phyloP scores from a whole-genome alignment of 1,139 yeast genomes.

The Geotrichum aggregatum region DNA sequence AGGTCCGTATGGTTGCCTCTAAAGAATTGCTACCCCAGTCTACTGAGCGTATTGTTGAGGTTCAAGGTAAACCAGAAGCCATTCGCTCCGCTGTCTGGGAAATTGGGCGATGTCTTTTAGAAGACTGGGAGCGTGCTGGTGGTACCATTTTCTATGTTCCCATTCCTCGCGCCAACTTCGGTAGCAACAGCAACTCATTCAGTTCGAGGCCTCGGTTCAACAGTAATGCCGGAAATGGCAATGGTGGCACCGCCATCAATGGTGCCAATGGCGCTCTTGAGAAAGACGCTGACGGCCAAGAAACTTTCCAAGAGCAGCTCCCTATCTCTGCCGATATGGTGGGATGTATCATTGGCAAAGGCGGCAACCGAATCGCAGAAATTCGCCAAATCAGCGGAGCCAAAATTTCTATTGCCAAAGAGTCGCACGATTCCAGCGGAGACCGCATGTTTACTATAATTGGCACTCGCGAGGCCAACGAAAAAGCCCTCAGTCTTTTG shows the following conservation, averaged over 20 bases:
- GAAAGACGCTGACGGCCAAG: constrained; percentile 25
- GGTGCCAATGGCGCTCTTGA: constrained; percentile 6
- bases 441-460: constrained; percentile 70
- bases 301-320: constrained; percentile 42
- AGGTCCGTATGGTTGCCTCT: constrained; percentile 82
- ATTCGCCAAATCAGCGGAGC: constrained; percentile 79
- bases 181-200: constrained; percentile 15
- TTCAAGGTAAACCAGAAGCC: constrained; percentile 73
- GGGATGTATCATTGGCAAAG: constrained; percentile 86
- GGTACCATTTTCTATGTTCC: constrained; percentile 68
- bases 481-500: constrained; percentile 63
- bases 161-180: constrained; percentile 37
- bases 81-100: constrained; percentile 55
- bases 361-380: constrained; percentile 82
- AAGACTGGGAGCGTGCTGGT: constrained; percentile 58
- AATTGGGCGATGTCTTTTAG: constrained; percentile 68
- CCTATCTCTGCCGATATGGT: constrained; percentile 78
- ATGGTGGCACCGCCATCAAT: constrained; percentile 10
- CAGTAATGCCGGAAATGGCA: constrained; percentile 12
- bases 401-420: constrained; percentile 71
- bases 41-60: constrained; percentile 81
- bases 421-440: constrained; percentile 54
- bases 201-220: constrained; percentile 10
- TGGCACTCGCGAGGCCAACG: constrained; percentile 63
- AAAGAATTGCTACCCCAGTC: constrained; percentile 80